Conservation (phyloP, 257 asterid species). For the Solanum piurae region DNA sequence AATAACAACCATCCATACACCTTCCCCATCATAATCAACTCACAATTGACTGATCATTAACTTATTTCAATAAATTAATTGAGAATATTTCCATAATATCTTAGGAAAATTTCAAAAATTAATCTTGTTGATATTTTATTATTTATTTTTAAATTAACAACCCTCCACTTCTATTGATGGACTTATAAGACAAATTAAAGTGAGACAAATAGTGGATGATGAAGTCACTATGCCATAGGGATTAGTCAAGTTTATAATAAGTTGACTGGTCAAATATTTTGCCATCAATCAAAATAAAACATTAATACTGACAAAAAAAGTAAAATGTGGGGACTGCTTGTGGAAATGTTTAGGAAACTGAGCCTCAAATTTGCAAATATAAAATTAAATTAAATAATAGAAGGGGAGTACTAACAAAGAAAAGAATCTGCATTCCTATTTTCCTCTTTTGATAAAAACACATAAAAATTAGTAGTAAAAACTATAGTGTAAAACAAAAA, state of each 20-base stretch:
- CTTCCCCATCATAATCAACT: not conserved
- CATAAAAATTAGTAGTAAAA: not conserved
- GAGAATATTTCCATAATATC: not conserved
- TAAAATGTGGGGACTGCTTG: slow-evolving; percentile 18
- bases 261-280: slow-evolving; percentile 50
- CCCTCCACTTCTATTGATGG: slow-evolving; percentile 2
- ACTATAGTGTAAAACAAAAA: not conserved
- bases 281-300: slow-evolving; percentile 21
- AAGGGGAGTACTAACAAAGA: slow-evolving; percentile 19
- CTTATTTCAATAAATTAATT: not conserved
- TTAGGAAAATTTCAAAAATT: not conserved
- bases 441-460: not conserved
- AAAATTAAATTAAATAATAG: not conserved
- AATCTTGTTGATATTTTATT: not conserved
- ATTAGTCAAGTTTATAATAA: slow-evolving; percentile 16
- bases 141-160: not conserved
- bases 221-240: slow-evolving; percentile 7
- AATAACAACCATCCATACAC: not conserved
- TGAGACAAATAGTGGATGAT: slow-evolving; percentile 25
- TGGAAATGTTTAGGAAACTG: slow-evolving; percentile 19
- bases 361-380: slow-evolving; percentile 11
- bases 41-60: not conserved
- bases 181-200: not conserved
- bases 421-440: slow-evolving; percentile 34
- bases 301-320: slow-evolving; percentile 15